Base-by-base conservation (phyloP, 2,329 filamentous ascomycete species). In the Colletotrichum simmondsii region DNA sequence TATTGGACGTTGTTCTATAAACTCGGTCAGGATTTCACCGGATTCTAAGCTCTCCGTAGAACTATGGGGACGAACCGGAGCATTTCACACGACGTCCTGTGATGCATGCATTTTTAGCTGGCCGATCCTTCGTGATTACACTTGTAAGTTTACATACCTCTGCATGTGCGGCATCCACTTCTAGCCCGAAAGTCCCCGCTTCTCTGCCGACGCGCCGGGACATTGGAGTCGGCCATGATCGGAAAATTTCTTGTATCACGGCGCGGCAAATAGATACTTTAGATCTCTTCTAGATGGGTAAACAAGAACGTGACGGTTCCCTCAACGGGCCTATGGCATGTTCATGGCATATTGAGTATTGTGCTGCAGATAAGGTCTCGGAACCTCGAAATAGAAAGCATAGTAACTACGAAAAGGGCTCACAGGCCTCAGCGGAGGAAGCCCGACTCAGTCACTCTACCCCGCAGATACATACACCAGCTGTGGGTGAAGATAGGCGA, bases 271-370 rank as follows among this genome's bases (percentile, higher is more conserved):
- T 2, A n/a, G 19, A 1, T 1, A 35, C 32, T 35, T 35, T 0
- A 2, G 42, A 19, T 3, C 0, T n/a, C 1, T 2, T 11, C 42
- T 11, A 22, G 3, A 49, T 49, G 19, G 6, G 14, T 16, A 1
- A 1, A n/a, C 1, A 1, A 49, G 19, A 8, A 49, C 1, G 4
- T 49, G 19, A 4, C 4, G 8, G 8, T 5, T 5, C 16, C 4
- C 19, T 49, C 42, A n/a, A 49, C 19, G 19, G 8, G 1, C 1
- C 42, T 22, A 22, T 11, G 19, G 0, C 7, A 49, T 2, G 7
- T 49, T 49, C 2, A 22, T 10, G 19, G 37, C 5, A 19, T 42
- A 6, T 42, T 42, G 16, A 8, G 37, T 19, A 7, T 42, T 42
- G 16, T 1, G 14, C 37, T 19, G 14, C 6, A 42, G 42, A 22